Base-by-base conservation (phyloP, 2,329 filamentous ascomycete genomes). In the Seiridium cupressi region DNA sequence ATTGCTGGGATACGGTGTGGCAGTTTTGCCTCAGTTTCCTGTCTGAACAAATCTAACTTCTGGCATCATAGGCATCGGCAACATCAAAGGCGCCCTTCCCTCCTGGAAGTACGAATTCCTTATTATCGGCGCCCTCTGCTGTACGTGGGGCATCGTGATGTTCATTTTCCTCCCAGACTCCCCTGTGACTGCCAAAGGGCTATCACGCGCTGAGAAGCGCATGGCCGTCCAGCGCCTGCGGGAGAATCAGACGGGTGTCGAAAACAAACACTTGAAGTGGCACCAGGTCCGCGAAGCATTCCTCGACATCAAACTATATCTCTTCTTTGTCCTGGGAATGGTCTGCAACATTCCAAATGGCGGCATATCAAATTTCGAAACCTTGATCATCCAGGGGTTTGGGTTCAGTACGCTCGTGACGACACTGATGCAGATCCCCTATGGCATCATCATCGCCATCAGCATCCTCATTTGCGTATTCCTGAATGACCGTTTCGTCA, bases 91-190 rank as follows among this genome's bases (percentile, higher is more conserved):
- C 11, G 73, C 75, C 1, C 73, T 87, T 26, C 78, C 81, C 1
- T 81, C 77, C 0, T 87, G 84, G 83, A 83, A 84, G 70, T 86
- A 84, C 62, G 83, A 86, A 53, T 86, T 86, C 63, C 69, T 87
- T 5, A 78, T 86, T 31, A 84, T 80, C 44, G 58, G 51, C 34
- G 51, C 53, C 8, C 58, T 59, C 18, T 59, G 57, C 26, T 59
- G 47, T 46, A 53, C 55, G 4, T 62, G 60, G 60, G 60, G 60
- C 8, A 60, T 60, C n/a, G 46, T 62, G 9, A 56, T 62, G 36
- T 18, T 60, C 18, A 42, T 62, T 13, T 74, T 83, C 51, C 76
- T 84, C 13, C 81, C 82, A 0, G 81, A 84, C 62, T 77, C 76
- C 1, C 81, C 80, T 0, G 76, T 82, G 32, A 79, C 77, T 1